These are phyloP conservation scores for Aspergillus vadensis DNA, from an alignment of 2,329 filamentous ascomycete genomes.

Conservation along the genomic window DNA sequence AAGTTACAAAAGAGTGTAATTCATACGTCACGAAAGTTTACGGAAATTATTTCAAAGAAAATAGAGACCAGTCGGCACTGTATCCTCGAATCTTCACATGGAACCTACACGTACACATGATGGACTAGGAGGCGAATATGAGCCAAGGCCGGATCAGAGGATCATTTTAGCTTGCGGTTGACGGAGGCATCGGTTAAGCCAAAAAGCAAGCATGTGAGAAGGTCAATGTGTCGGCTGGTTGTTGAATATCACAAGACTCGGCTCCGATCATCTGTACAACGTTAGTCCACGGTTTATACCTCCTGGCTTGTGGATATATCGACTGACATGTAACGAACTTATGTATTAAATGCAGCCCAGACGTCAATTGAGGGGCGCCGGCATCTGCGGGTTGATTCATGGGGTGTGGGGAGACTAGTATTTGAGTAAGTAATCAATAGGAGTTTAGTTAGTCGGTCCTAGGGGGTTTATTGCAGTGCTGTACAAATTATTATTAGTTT, in stretches of 20 bases:
- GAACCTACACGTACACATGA: neutral
- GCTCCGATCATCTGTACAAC: neutral
- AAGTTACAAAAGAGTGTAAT: no score
- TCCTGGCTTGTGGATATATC: neutral
- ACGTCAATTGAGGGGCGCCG: neutral
- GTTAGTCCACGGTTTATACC: no score
- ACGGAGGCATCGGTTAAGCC: neutral
- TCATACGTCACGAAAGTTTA: no score
- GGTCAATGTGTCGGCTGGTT: neutral
- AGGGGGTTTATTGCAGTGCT: no score
- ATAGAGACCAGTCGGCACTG: no score
- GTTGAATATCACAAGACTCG: neutral
- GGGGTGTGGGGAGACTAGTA: neutral
- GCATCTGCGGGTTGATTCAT: neutral
- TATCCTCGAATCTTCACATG: conserved; percentile 3
- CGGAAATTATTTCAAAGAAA: no score
- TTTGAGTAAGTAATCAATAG: no score
- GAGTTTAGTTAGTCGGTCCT: no score
- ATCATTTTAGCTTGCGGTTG: neutral
- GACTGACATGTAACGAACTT: neutral
- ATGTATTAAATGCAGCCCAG: neutral
- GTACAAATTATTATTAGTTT: no score
- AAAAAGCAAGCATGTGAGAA: neutral
- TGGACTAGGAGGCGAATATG: neutral
- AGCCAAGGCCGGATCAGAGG: neutral